Evolutionary conservation across 495 filamentous ascomycete species (phyloP), one percentile per base, ranked within the genome.

Genomic region (Neurospora tetrasperma): DNA sequence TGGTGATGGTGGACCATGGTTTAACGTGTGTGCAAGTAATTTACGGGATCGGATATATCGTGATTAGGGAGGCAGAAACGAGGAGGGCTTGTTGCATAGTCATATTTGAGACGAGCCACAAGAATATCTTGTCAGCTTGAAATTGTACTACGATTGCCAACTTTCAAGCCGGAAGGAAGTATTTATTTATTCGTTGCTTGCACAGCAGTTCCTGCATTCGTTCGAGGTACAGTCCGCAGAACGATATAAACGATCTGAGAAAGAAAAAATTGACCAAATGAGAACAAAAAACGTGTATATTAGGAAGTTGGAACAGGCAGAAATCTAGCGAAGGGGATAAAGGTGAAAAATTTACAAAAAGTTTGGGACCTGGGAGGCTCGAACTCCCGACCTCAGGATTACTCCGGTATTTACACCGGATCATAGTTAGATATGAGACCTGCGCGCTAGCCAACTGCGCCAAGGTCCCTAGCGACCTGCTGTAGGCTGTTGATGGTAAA

Each of bases 331-430:
- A 27, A 5, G 1, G 4, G 0, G 3, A 35, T 18, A 5, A 27
- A 27, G 2, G 2, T 5, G 0, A 9, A 62, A 62, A 62, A 62
- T 18, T 2, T 62, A 12, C 6, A 62, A 62, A 62, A 38, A 38
- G 35, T 5, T 38, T 38, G 35, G 35, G 35, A 38, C 35, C 35
- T 38, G 35, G 35, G 35, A 62, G 54, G 54, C 54, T 62, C 54
- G 54, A 62, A 62, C 54, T 62, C 54, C 54, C 54, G 54, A 62
- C 54, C 54, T 62, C 54, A 62, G 54, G 54, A 62, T 62, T 62
- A 62, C 41, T 70, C 39, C 69, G 14, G 3, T 23, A 42, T 27
- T 42, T 27, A 31, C 69, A 42, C 69, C 40, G n/a, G 18, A 46
- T 46, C 69, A 41, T 43, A 27, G 9, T 70, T 11, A 42, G 41